Percentiles rank a stretch among this genome's conserved stretches.
phyloP scores from a whole-genome alignment of 306 rosid species.

The Crotalaria pallida region DNA sequence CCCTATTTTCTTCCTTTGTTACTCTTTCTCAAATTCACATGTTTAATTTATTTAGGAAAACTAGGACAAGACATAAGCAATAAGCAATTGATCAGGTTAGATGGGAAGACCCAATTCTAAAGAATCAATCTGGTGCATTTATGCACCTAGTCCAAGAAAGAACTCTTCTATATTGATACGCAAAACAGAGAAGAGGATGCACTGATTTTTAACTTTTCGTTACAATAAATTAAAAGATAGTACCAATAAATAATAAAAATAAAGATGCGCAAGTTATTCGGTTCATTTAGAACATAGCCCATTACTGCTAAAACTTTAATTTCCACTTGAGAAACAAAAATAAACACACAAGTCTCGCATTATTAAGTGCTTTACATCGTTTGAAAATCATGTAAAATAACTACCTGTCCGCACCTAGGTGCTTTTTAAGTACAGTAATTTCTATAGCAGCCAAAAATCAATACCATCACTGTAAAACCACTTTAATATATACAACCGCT shows the following conservation, averaged over 20 bases:
- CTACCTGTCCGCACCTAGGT: not conserved
- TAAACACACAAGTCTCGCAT: not conserved
- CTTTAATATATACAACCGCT: constrained; percentile 8
- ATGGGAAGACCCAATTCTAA: not conserved
- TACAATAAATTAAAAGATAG: not conserved
- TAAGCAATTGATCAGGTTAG: not conserved
- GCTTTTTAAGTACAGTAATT: too few species aligned
- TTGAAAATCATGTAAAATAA: not conserved
- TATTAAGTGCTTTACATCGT: not conserved
- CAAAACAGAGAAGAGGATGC: not conserved
- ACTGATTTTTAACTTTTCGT: not conserved
- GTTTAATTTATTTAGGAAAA: not conserved
- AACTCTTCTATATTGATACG: not conserved
- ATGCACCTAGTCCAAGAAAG: not conserved
- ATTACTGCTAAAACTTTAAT: not conserved
- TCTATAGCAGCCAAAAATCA: not conserved
- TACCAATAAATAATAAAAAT: too few species aligned
- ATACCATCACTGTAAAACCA: not conserved
- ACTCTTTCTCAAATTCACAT: not conserved
- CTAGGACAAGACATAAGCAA: not conserved
- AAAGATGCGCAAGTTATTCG: not conserved
- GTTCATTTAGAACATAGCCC: not conserved
- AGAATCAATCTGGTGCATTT: not conserved
- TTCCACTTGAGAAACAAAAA: not conserved
- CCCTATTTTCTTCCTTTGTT: not conserved